phyloP scores from a whole-genome alignment of 2,329 filamentous ascomycete genomes.

The Xylariaceae sp. region DNA sequence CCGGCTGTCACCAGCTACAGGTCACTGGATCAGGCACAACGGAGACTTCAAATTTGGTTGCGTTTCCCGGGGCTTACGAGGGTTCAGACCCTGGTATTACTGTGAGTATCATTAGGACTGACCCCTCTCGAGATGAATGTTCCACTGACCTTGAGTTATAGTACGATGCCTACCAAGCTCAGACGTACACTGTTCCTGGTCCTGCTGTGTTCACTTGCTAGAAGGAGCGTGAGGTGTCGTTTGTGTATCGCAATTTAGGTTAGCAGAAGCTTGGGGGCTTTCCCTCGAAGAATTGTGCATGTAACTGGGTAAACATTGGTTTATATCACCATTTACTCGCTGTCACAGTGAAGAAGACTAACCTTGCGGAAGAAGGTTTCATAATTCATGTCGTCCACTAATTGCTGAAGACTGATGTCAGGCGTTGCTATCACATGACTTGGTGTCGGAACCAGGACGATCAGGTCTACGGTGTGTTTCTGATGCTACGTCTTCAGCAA shows the following conservation, averaged over 20 bases:
- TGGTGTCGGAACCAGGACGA: not conserved
- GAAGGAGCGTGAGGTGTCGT: not conserved
- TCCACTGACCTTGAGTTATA: too few relatives aligned
- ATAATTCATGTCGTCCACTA: not conserved
- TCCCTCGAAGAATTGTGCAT: conserved; percentile 11
- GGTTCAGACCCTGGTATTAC: conserved; percentile 49
- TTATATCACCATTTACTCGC: too few relatives aligned
- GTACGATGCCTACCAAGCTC: conserved; percentile 49
- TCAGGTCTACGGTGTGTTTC: not conserved
- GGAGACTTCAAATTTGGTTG: conserved; percentile 41
- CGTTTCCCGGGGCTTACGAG: conserved; percentile 55
- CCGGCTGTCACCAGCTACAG: conserved; percentile 56
- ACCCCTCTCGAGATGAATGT: too few relatives aligned
- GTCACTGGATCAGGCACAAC: conserved; percentile 49
- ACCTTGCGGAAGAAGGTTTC: too few relatives aligned
- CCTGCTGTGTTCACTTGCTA: conserved; percentile 48
- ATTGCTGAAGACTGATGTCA: not conserved
- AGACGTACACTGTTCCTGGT: conserved; percentile 46
- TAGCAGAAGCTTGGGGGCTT: not conserved
- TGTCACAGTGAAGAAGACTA: too few relatives aligned
- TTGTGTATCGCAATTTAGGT: too few relatives aligned
- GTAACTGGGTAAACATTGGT: not conserved
- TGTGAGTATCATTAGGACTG: too few relatives aligned
- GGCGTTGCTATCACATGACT: not conserved
- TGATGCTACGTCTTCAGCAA: too few relatives aligned